phyloP scores from a whole-genome alignment of 805 yeast species.

The Candida germanica region DNA sequence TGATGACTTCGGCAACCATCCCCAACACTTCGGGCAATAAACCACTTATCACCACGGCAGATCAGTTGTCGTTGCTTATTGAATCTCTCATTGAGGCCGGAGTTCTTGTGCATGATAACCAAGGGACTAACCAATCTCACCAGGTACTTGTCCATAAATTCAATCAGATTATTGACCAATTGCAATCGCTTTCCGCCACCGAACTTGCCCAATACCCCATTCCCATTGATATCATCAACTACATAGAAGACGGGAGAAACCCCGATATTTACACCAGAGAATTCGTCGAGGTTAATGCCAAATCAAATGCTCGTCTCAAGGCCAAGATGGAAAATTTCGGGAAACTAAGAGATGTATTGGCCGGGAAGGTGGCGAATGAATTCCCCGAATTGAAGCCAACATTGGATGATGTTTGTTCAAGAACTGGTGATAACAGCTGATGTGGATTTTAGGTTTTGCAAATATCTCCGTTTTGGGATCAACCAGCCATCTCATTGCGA shows the following conservation, averaged over 20 bases:
- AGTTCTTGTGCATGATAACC: slow-evolving; percentile 88
- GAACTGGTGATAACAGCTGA: too few relatives aligned
- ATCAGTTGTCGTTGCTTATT: slow-evolving; percentile 29
- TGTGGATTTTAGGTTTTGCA: not conserved
- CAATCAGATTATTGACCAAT: slow-evolving; percentile 41
- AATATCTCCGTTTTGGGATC: too few relatives aligned
- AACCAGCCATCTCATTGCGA: too few relatives aligned
- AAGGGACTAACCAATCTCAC: slow-evolving; percentile 80
- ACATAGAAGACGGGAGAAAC: slow-evolving; percentile 93
- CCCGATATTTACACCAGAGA: slow-evolving; percentile 97
- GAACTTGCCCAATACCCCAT: slow-evolving; percentile 44
- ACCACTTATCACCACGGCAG: slow-evolving; percentile 28
- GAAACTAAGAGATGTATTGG: slow-evolving; percentile 61
- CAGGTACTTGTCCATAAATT: slow-evolving; percentile 39
- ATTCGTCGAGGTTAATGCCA: slow-evolving; percentile 89
- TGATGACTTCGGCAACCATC: slow-evolving; percentile 34
- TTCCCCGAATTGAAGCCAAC: slow-evolving; percentile 69
- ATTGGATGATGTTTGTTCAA: slow-evolving; percentile 53
- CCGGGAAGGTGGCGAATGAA: slow-evolving; percentile 65
- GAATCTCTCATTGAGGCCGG: slow-evolving; percentile 89
- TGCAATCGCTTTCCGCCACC: slow-evolving; percentile 30
- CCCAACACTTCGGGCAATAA: slow-evolving; percentile 21
- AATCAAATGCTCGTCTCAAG: slow-evolving; percentile 80
- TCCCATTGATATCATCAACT: slow-evolving; percentile 83
- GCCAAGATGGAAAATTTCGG: slow-evolving; percentile 76